phyloP scores from a whole-genome alignment of 768 basidiomycete genomes.

The Pleurotus pulmonarius region DNA sequence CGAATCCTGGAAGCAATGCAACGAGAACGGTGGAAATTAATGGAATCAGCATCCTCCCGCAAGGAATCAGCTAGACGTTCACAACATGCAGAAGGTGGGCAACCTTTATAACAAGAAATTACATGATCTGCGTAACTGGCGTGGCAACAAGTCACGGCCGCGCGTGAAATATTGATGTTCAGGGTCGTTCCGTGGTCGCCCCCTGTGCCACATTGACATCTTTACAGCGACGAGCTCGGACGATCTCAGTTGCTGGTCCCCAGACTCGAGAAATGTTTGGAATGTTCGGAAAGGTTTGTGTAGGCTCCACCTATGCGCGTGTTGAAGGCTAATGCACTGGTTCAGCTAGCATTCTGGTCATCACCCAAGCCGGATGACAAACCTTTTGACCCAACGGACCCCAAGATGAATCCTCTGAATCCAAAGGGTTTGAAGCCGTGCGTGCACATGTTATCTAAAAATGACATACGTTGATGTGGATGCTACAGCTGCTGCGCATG shows the following conservation, averaged over 20 bases:
- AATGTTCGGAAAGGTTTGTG: constrained; percentile 42
- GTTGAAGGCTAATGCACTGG: background rate
- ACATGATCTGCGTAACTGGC: too few species aligned
- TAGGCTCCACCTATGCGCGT: background rate
- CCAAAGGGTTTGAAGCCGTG: constrained; percentile 95
- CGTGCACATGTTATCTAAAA: constrained; percentile 22
- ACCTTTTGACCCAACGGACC: constrained; percentile 69
- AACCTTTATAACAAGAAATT: background rate
- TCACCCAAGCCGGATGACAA: constrained; percentile 27
- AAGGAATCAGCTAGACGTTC: background rate
- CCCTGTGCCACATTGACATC: background rate
- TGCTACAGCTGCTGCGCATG: constrained; percentile 87
- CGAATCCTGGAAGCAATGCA: constrained; percentile 18
- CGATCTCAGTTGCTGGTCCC: background rate
- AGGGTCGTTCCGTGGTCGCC: background rate
- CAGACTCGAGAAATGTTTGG: constrained; percentile 33
- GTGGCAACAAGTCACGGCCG: background rate
- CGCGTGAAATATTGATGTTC: background rate
- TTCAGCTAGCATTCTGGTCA: constrained; percentile 56
- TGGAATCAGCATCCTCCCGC: background rate
- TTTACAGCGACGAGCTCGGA: background rate
- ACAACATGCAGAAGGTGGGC: background rate
- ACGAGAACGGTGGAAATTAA: background rate
- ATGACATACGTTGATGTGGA: background rate
- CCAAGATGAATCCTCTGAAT: constrained; percentile 84